phyloP scores from a whole-genome alignment of 805 yeast species.

The Candida schatavii region DNA sequence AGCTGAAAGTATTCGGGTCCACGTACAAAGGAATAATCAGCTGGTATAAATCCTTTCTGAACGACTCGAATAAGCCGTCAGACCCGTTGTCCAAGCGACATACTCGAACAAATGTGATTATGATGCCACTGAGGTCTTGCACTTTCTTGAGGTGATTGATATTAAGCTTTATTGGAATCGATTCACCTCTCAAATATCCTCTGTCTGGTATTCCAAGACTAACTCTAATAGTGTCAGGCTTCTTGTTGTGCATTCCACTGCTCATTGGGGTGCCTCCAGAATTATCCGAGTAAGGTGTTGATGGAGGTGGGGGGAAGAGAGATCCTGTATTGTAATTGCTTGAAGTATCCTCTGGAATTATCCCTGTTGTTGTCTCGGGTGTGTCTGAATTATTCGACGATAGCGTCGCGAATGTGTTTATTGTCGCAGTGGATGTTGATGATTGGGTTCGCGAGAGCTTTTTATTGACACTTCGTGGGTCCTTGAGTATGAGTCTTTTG shows the following conservation, averaged over 20 bases:
- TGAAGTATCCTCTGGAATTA: neutral
- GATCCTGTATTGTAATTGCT: constrained; percentile 2
- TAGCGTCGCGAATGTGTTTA: constrained; percentile 28
- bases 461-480: constrained; percentile 31
- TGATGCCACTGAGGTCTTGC: constrained; percentile 68
- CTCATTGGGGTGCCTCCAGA: neutral
- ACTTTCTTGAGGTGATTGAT: constrained; percentile 70
- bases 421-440: constrained; percentile 27
- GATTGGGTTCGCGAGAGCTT: constrained; percentile 35
- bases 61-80: constrained; percentile 65
- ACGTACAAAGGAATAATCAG: constrained; percentile 71
- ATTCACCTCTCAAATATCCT: constrained; percentile 79
- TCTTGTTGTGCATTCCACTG: constrained; percentile 1
- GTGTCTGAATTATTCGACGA: constrained; percentile 32
- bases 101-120: constrained; percentile 75
- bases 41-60: constrained; percentile 81
- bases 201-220: constrained; percentile 45
- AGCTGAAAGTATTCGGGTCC: constrained; percentile 60
- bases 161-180: constrained; percentile 65
- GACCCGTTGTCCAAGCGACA: constrained; percentile 61
- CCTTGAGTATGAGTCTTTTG: constrained; percentile 59
- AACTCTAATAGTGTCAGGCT: constrained; percentile 33
- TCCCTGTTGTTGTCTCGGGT: constrained; percentile 3
- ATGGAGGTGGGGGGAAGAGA: neutral
- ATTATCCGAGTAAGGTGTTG: constrained; percentile 1